Base-by-base conservation (phyloP, 2,329 filamentous ascomycete species). In the Thyridium curvatum region DNA sequence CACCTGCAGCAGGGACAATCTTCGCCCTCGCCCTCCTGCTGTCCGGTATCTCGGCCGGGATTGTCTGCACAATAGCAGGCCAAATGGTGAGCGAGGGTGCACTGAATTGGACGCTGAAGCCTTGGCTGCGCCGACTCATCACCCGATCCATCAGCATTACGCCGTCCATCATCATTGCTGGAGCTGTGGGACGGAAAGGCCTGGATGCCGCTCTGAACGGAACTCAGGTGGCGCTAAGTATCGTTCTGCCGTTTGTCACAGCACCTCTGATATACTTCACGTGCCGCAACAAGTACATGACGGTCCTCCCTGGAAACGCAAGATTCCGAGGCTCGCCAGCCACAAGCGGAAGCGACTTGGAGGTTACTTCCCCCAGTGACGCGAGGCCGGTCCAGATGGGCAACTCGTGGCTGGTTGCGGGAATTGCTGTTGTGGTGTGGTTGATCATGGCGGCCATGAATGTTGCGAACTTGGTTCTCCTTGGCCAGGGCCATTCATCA, bases 11-110 rank as follows among this genome's bases (percentile, higher is more conserved):
- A 1, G 89, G 86, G 2, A 86, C 84, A 3, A 69, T 94, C n/a
- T 94, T 94, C 46, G 86, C 86, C 0, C 68, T 94, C 3, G 86
- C 88, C 0, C 66, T 94, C 1, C 72, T 94, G 0, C 74, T 94
- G 1, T 90, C 84, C 0, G 88, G 88, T 8, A 74, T 87, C 12
- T 86, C 82, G 1, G 88, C 88, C 0, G 88, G 88, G 6, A 86
- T 94, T 29, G 83, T 94, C 3, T 94, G 88, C 64, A 94, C 89
- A 2, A 93, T 94, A 49, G 77, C 88, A 0, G 88, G 88, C 0
- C 88, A 94, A 58, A 93, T 94, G 81, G 83, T 94, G 16, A 82
- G 79, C 45, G 88, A 94, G 58, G 88, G 88, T 7, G 86, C 88
- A 44, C 59, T 94, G 33, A 77, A 79, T 34, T 89, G 86, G 84